These are phyloP conservation scores for Meyerozyma sp. DNA, from an alignment of 1,139 yeast genomes.

Conservation along the genomic window DNA sequence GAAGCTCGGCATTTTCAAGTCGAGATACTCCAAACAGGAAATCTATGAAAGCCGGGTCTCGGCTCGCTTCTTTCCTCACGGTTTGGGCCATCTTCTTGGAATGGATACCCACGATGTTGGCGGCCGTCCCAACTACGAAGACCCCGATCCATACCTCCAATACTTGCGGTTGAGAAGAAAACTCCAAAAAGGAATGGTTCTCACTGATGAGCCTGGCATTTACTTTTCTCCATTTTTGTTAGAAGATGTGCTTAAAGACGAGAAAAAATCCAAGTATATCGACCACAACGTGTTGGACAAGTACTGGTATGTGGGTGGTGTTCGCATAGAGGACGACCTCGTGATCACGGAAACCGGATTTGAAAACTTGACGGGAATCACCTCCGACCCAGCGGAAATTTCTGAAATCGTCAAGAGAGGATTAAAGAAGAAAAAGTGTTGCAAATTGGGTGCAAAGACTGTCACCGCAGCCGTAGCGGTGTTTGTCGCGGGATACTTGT, in stretches of 20 bases:
- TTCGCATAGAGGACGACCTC: constrained; percentile 91
- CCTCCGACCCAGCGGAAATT: constrained; percentile 81
- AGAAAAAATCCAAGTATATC: constrained; percentile 55
- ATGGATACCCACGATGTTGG: constrained; percentile 97
- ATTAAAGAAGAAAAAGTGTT: constrained; percentile 21
- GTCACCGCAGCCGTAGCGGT: neutral
- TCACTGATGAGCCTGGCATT: constrained; percentile 94
- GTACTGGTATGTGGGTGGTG: constrained; percentile 91
- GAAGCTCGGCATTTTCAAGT: constrained; percentile 69
- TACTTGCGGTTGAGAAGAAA: constrained; percentile 78
- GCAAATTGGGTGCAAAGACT: neutral
- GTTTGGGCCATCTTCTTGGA: constrained; percentile 89
- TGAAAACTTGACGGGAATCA: constrained; percentile 76
- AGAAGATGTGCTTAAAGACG: constrained; percentile 57
- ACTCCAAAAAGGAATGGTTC: constrained; percentile 72
- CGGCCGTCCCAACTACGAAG: constrained; percentile 80
- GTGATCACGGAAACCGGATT: constrained; percentile 69
- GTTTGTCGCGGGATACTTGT: neutral
- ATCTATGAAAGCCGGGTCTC: constrained; percentile 66
- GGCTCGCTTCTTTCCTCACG: constrained; percentile 87
- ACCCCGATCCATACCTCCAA: constrained; percentile 66
- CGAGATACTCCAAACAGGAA: constrained; percentile 56
- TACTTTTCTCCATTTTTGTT: constrained; percentile 83
- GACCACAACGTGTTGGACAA: constrained; percentile 61
- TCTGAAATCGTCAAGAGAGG: constrained; percentile 72